Evolutionary conservation across 805 yeast genomes (phyloP), one percentile per base, ranked within the genome.

Genomic region (Kluyveromyces siamensis): DNA sequence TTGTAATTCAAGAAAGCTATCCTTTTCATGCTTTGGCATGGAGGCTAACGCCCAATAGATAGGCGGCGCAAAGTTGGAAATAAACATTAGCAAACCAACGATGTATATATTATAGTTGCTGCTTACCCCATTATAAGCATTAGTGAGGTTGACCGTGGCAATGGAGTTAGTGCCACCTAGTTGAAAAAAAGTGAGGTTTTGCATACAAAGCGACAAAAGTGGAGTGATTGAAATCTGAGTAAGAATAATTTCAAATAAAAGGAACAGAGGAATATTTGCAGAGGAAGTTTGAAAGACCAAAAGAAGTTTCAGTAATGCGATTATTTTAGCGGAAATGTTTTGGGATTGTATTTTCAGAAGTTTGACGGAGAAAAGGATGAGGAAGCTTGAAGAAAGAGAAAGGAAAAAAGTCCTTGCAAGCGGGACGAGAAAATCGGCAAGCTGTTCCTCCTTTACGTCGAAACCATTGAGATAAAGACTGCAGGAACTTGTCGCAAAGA

Each of bases 101-200:
- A 77, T 61, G 8, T 77, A 56, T 19, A 90, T 75, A 54, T 83
- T 78, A 60, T 88, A 93, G 41, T 78, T 75, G 30, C 56, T 61
- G 0, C 79, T 66, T 8, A 90, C 72, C 0, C 99, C 99, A 61
- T 91, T 91, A 65, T 93, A 93, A 0, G 96, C 90, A 62, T 91
- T 90, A 0, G 96, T 80, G 21, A 93, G 72, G 58, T 91, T 97
- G 19, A 93, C 81, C 0, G 97, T 84, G 0, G 97, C 91, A 55
- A 93, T 74, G 38, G 96, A 87, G 60, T 93, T 93, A 0, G 98
- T 89, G 45, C 87, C 87, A 0, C 98, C 98, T 62, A 84, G 74
- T 18, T 87, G 86, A 69, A 87, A 93, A 62, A 91, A 93, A 0
- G 89, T 69, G 40, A 88, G 70, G 55, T 87, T 82, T 61, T 88